Evolutionary conservation across 352 stramenopile species (phyloP), one percentile per base, ranked within the genome.

Genomic region (Pythium phragmiticola): DNA sequence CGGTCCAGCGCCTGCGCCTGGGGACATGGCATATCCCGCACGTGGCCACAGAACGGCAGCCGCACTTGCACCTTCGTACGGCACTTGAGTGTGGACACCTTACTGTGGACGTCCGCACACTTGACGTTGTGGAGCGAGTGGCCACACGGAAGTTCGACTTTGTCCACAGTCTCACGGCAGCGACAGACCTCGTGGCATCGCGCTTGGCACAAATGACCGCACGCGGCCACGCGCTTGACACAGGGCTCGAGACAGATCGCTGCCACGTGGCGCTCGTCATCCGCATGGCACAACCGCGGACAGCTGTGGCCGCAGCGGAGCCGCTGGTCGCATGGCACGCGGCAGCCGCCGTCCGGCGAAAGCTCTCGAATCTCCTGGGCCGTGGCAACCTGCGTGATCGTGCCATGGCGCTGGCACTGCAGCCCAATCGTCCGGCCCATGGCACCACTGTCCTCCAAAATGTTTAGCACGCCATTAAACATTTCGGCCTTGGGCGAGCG

Each of bases 301-400:
- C 85, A 92, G 2, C 60, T 65, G 47, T 86, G 77, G 11, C 77
- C 74, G 57, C 77, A 82, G 19, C 56, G 39, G 23, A 95, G 69
- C 0, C 87, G 72, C 41, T 58, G 70, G 43, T 69, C 70, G 57
- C 87, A 94, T 14, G 72, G 68, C 4, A 74, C 69, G 28, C 71
- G 58, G 58, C 87, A 95, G 7, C 87, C 87, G 39, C 87, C 84
- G 75, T 94, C 83, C n/a, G 87, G 87, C 3, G 78, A 63, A 5
- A 79, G 50, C 37, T 65, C 65, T 4, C 60, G 60, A 13, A 66
- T 56, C 42, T 66, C 51, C n/a, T 26, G 46, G 16, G 60, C 42
- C 14, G 51, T 37, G 41, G 60, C 37, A 3, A 66, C 36, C 28
- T 55, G 66, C 63, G 33, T 84, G 68, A 60, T 69, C 57, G 66